These are phyloP conservation scores for Saraca asoca DNA, from an alignment of 331 rosid genomes.

Conservation along the genomic window DNA sequence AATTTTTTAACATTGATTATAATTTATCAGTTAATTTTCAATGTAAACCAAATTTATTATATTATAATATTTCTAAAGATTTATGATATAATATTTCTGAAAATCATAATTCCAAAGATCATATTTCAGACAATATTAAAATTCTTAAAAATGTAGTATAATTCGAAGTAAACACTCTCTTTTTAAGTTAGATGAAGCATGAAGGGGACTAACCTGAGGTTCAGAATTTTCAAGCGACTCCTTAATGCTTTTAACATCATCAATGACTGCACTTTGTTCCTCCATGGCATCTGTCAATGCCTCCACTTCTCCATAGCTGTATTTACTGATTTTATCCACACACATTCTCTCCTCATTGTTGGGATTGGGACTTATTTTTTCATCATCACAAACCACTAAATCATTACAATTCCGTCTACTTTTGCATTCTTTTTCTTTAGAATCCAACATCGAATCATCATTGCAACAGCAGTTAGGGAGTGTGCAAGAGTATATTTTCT, in stretches of 20 bases:
- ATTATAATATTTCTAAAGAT: too few relatives aligned
- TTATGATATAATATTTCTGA: too few relatives aligned
- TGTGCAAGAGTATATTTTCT: slow-evolving; percentile 13
- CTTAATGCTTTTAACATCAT: slow-evolving; percentile 36
- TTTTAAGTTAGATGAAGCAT: neutral
- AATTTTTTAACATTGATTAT: too few relatives aligned
- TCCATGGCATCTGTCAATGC: slow-evolving; percentile 29
- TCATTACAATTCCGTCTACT: neutral
- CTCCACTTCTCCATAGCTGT: slow-evolving; percentile 8
- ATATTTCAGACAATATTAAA: too few relatives aligned
- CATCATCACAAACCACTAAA: neutral
- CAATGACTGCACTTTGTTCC: neutral
- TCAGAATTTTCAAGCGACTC: slow-evolving; percentile 17
- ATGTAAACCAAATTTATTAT: too few relatives aligned
- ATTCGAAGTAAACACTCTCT: neutral
- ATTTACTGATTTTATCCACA: neutral
- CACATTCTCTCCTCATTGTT: neutral
- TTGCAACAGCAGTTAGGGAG: neutral
- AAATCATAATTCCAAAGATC: too few relatives aligned
- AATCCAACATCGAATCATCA: neutral
- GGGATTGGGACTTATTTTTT: neutral
- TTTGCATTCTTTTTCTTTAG: neutral
- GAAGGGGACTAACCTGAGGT: slow-evolving; percentile 33
- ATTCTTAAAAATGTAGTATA: neutral
- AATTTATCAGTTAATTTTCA: too few relatives aligned